phyloP scores from a whole-genome alignment of 495 filamentous ascomycete genomes.

The Amorphotheca resinae region DNA sequence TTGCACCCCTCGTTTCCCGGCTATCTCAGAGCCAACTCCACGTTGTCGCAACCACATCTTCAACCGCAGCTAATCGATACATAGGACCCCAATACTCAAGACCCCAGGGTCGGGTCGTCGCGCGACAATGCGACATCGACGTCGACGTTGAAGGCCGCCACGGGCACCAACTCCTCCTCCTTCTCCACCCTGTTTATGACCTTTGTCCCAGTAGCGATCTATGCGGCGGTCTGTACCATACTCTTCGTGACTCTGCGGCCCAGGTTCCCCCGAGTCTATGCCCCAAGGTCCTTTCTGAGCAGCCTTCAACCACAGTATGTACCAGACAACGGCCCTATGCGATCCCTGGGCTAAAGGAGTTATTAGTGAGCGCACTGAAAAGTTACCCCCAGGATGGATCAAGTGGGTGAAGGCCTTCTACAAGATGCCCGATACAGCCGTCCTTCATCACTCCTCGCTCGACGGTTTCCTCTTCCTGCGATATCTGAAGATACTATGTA shows the following conservation, averaged over 20 bases:
- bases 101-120: slow-evolving; percentile 18
- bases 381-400: slow-evolving; percentile 53
- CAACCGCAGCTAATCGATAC: background rate
- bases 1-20: no score
- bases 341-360: background rate
- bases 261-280: slow-evolving; percentile 64
- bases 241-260: slow-evolving; percentile 68
- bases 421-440: slow-evolving; percentile 66
- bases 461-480: slow-evolving; percentile 84
- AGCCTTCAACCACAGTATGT: slow-evolving; percentile 50
- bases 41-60: no score
- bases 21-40: no score
- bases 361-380: slow-evolving; percentile 50
- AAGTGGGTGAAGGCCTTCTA: slow-evolving; percentile 69
- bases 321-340: background rate
- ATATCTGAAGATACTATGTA: slow-evolving; percentile 59
- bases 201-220: slow-evolving; percentile 53
- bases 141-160: slow-evolving; percentile 7
- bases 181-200: slow-evolving; percentile 45
- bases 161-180: slow-evolving; percentile 16
- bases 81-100: slow-evolving; percentile 5
- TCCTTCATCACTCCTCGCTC: slow-evolving; percentile 77
- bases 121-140: slow-evolving; percentile 18
- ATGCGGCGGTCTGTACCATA: slow-evolving; percentile 49
- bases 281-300: slow-evolving; percentile 75